phyloP scores from a whole-genome alignment of 2,329 filamentous ascomycete species.

The Sporothrix schenckii region DNA sequence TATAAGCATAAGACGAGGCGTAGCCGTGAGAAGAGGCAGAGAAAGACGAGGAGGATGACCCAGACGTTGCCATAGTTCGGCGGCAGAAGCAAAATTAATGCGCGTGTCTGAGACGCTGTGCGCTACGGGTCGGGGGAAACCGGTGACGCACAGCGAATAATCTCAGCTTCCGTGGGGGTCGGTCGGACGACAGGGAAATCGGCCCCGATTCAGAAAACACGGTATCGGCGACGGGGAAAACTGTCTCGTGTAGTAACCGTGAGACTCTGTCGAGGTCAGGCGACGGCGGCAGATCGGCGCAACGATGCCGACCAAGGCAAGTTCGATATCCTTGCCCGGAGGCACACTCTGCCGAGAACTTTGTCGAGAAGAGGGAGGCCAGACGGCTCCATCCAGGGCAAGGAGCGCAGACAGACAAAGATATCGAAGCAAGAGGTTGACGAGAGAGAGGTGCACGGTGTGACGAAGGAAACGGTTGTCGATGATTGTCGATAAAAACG shows the following conservation, averaged over 20 bases:
- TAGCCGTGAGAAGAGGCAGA: constrained; percentile 51
- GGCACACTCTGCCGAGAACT: constrained; percentile 2
- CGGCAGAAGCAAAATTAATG: constrained; percentile 7
- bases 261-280: not conserved
- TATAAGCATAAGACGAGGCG: constrained; percentile 48
- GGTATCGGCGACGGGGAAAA: not conserved
- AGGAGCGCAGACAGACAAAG: not conserved
- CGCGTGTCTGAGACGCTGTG: not conserved
- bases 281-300: constrained; percentile 5
- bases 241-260: constrained; percentile 1
- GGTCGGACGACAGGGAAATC: not conserved
- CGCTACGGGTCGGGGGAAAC: not conserved
- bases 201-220: not conserved
- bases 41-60: constrained; percentile 55
- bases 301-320: not conserved
- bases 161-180: too few relatives aligned
- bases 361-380: not conserved
- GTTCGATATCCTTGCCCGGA: not conserved
- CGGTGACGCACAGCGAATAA: not conserved
- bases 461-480: not conserved
- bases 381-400: constrained; percentile 29
- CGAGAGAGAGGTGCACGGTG: not conserved
- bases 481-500: not conserved
- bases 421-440: too few relatives aligned
- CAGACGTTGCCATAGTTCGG: constrained; percentile 39